Evolutionary conservation across 495 filamentous ascomycete species (phyloP).

Genomic region (Penicillium samsonianum): DNA sequence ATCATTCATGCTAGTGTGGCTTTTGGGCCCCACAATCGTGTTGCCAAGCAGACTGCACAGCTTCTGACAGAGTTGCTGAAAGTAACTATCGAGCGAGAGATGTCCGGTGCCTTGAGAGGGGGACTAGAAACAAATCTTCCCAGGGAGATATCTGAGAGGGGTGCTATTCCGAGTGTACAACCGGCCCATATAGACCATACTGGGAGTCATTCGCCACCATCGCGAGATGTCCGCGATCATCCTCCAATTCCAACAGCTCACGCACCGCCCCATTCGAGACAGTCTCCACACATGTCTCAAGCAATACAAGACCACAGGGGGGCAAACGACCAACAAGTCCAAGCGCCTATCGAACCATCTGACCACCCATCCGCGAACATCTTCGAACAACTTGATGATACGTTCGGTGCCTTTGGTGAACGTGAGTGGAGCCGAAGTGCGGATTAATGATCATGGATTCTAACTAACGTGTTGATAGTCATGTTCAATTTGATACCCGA

Average conservation of each 20-base stretch:
- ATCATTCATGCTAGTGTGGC: conserved; percentile 23
- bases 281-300: background rate
- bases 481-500: conserved; percentile 15
- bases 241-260: background rate
- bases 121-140: background rate
- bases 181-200: background rate
- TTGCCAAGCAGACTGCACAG: conserved; percentile 25
- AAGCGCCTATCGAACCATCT: background rate
- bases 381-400: conserved; percentile 14
- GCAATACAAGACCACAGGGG: background rate
- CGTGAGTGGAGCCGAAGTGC: background rate
- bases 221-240: background rate
- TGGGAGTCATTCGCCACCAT: background rate
- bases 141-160: background rate
- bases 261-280: background rate
- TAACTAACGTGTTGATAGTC: conserved; percentile 1
- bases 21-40: conserved; percentile 19
- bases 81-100: conserved; percentile 23
- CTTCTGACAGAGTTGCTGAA: conserved; percentile 24
- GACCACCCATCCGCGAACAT: conserved; percentile 11
- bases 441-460: background rate
- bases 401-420: conserved; percentile 16
- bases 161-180: background rate
- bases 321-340: background rate
- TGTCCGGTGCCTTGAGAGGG: conserved; percentile 14